phyloP scores from a whole-genome alignment of 495 filamentous ascomycete genomes.

The Lepidopterella palustris region DNA sequence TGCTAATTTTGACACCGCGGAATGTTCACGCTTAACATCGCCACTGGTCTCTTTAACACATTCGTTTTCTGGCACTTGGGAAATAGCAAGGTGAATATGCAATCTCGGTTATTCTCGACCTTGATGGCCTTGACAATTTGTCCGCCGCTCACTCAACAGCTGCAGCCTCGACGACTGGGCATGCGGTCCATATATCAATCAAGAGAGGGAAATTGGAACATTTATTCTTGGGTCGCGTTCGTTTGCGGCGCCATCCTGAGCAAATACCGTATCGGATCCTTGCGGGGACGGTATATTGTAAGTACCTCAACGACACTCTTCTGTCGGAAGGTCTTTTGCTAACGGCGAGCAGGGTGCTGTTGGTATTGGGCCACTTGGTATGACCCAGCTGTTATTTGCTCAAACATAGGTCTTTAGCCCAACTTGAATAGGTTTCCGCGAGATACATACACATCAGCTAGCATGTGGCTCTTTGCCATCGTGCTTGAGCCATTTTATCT shows the following conservation, averaged over 20 bases:
- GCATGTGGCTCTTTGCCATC: slow-evolving; percentile 54
- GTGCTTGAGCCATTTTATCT: slow-evolving; percentile 69
- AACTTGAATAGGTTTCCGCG: too few species aligned
- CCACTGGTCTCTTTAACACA: slow-evolving; percentile 58
- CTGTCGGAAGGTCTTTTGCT: background rate
- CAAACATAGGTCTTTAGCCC: too few species aligned
- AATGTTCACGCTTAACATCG: slow-evolving; percentile 55
- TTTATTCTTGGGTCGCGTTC: slow-evolving; percentile 69
- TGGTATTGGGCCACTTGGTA: slow-evolving; percentile 54
- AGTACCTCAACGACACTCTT: background rate
- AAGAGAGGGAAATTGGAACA: slow-evolving; percentile 61
- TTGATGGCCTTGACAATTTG: slow-evolving; percentile 66
- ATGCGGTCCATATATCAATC: slow-evolving; percentile 62
- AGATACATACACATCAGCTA: slow-evolving; percentile 48
- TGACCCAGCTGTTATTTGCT: too few species aligned
- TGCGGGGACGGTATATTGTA: slow-evolving; percentile 54
- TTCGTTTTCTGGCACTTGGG: slow-evolving; percentile 60
- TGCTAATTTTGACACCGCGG: slow-evolving; percentile 16
- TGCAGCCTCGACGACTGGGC: slow-evolving; percentile 61
- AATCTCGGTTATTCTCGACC: slow-evolving; percentile 59
- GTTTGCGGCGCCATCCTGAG: slow-evolving; percentile 62
- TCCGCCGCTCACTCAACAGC: slow-evolving; percentile 56
- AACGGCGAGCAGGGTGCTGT: slow-evolving; percentile 34
- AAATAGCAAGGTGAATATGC: slow-evolving; percentile 53
- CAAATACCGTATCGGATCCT: slow-evolving; percentile 64